These are phyloP conservation scores for Macrolepiota albuminosa DNA, from an alignment of 768 basidiomycete species.

Conservation along the genomic window DNA sequence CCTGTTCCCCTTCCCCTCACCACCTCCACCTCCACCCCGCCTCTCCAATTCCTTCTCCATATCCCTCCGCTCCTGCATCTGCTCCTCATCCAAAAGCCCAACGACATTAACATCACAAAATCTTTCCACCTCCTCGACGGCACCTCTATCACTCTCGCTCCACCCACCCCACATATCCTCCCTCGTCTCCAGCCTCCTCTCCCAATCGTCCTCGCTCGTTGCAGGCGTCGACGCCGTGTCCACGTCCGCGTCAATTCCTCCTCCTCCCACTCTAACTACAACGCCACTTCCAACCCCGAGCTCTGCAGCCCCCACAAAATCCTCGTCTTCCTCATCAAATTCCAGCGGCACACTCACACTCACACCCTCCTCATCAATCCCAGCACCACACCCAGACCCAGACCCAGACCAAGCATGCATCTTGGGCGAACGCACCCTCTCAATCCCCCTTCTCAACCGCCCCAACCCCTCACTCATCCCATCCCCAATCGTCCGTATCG, in stretches of 20 bases:
- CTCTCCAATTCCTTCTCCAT: background rate
- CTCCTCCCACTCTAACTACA: background rate
- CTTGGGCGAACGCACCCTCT: conserved; percentile 44
- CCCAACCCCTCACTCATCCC: conserved; percentile 60
- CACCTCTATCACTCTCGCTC: conserved; percentile 38
- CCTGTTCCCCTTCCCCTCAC: background rate
- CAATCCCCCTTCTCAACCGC: conserved; percentile 52
- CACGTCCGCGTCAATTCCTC: fast-evolving
- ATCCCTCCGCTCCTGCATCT: conserved; percentile 5
- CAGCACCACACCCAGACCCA: background rate
- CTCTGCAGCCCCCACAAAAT: conserved; percentile 32
- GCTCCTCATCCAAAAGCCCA: conserved; percentile 37
- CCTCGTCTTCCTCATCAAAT: conserved; percentile 70
- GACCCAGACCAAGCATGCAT: conserved; percentile 10
- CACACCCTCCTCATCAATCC: conserved; percentile 3
- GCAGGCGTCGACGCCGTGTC: conserved; percentile 33
- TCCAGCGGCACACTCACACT: conserved; percentile 40
- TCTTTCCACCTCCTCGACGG: conserved; percentile 48
- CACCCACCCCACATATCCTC: conserved; percentile 36
- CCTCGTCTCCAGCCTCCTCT: conserved; percentile 17
- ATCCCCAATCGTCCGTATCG: conserved; percentile 51
- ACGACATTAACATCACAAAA: conserved; percentile 45
- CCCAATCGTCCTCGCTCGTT: conserved; percentile 30
- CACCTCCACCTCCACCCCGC: too few species aligned
- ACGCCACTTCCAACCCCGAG: background rate